Percentiles rank a stretch among this genome's conserved stretches.
These are phyloP conservation scores for Solanum tacnaense DNA, from an alignment of 257 asterid species.

Conservation along the genomic window DNA sequence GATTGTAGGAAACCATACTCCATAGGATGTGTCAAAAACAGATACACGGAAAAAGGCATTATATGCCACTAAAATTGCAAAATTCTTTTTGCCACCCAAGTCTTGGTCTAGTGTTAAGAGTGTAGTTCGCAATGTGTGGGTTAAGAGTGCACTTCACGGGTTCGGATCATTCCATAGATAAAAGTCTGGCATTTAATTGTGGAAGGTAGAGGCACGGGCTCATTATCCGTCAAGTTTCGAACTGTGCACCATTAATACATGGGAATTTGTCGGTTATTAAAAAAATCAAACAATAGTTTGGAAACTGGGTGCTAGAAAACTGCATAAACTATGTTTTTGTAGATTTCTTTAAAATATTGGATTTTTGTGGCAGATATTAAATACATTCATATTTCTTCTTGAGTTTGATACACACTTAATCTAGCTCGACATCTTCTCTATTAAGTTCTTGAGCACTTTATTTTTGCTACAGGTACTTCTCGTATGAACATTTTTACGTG, in stretches of 20 bases:
- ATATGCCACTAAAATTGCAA: not conserved
- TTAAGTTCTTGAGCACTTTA: not conserved
- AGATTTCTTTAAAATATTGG: not conserved
- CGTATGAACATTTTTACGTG: slow-evolving; percentile 97
- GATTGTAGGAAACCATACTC: not conserved
- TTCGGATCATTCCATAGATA: not conserved
- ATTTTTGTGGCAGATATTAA: not conserved
- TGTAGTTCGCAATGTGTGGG: not conserved
- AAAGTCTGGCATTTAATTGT: not conserved
- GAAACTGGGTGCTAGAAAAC: not conserved
- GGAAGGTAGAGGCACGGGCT: not conserved
- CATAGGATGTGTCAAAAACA: not conserved
- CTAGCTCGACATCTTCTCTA: not conserved
- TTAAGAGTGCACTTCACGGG: not conserved
- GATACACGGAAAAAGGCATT: not conserved
- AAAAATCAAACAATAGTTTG: not conserved
- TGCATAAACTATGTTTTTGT: not conserved
- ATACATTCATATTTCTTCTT: not conserved
- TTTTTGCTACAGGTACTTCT: slow-evolving; percentile 76
- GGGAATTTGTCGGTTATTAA: not conserved
- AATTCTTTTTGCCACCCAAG: not conserved
- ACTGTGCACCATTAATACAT: not conserved
- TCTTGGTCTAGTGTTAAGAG: not conserved
- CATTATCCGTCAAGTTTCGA: not conserved
- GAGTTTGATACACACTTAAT: not conserved